Evolutionary conservation across 108 stramenopile species (phyloP).

Genomic region (Nannochloropsis salina): DNA sequence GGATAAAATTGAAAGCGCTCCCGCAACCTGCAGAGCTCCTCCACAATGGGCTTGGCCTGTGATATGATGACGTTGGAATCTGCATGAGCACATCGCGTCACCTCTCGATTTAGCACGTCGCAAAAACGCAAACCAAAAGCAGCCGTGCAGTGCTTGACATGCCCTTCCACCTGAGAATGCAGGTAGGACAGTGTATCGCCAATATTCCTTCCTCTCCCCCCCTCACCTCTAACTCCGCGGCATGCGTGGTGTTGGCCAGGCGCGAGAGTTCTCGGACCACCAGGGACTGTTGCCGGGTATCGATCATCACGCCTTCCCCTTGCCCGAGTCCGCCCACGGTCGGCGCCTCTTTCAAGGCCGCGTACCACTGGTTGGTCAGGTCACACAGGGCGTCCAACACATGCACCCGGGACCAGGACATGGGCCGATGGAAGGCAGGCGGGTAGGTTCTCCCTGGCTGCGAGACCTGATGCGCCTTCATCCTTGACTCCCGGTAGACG

Average conservation of each 20-base stretch:
- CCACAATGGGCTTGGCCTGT: constrained; percentile 13
- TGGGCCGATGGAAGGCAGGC: background rate
- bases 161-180: too few species aligned
- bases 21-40: background rate
- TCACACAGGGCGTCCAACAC: background rate
- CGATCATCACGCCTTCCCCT: background rate
- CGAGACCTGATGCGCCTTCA: background rate
- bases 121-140: too few species aligned
- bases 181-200: too few species aligned
- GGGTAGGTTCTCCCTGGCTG: background rate
- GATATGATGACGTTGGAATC: background rate
- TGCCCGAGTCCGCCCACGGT: background rate
- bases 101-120: too few species aligned
- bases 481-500: background rate
- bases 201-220: background rate
- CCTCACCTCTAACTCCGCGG: background rate
- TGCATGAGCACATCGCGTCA: too few species aligned
- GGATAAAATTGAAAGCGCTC: constrained; percentile 4
- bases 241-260: background rate
- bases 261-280: background rate
- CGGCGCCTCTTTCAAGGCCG: background rate
- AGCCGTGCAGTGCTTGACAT: too few species aligned
- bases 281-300: background rate
- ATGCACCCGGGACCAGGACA: background rate
- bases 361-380: background rate